Evolutionary conservation across 2,329 filamentous ascomycete genomes (phyloP), one percentile per base, ranked within the genome.

Genomic region (Trichoderma asperellum): DNA sequence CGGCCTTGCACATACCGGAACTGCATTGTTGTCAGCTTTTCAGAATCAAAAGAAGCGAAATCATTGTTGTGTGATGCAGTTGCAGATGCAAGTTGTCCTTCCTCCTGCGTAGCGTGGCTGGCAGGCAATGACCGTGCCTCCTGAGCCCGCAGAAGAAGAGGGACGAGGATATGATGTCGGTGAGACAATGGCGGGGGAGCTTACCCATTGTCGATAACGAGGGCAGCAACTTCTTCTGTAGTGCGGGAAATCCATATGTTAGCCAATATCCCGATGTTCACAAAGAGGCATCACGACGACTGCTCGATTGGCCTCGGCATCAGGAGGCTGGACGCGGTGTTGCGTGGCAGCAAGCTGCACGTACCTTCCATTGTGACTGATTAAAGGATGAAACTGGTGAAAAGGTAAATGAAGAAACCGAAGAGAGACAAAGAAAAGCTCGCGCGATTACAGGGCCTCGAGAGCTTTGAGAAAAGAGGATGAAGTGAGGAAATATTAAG

Each of bases 161-260:
- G 32, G 63, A 27, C 63, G 27, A 57, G 53, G 55, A 61, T 70
- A 72, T 72, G 76, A 76, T 76, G 79, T 78, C 76, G 77, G 77
- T 79, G 79, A 80, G 77, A 76, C 74, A 77, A 74, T 59, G 65
- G 74, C 72, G 71, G 75, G 76, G 75, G 79, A 85, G 87, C 94
- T 93, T 95, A 99, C 96, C 96, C 96, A 98, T 99, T 99, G 94
- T 99, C 96, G 88, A 99, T 98, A 86, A 99, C 96, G 93, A 99
- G 94, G 86, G 96, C 96, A 85, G 96, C 96, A 86, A 99, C 96
- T 93, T 99, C 96, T 90, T 99, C 96, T 98, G 83, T 85, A 86
- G 74, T 73, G 72, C 73, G 77, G 73, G 81, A 76, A 75, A 71
- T 47, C 18, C 21, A 64, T 14, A 74, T 40, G 80, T 87, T 75